These are phyloP conservation scores for Herpetomonas tarakana DNA, from an alignment of 208 protist genomes.

Conservation along the genomic window DNA sequence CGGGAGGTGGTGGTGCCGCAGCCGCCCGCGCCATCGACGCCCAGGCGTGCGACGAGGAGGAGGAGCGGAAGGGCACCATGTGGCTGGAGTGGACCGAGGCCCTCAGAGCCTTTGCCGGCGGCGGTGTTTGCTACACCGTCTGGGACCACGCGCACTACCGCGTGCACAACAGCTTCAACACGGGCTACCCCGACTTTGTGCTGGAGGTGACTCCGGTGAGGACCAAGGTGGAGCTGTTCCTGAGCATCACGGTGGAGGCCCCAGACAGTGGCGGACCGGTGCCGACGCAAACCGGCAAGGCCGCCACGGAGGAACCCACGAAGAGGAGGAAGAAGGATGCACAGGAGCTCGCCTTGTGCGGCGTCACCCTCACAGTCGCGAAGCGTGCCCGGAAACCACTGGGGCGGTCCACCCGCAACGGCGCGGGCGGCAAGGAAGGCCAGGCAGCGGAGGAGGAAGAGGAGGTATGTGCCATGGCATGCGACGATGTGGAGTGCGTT, in stretches of 20 bases:
- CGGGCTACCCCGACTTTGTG: slow-evolving; percentile 26
- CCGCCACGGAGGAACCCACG: too few relatives aligned
- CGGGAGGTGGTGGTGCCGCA: too few relatives aligned
- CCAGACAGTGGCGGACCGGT: too few relatives aligned
- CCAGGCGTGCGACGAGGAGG: slow-evolving; percentile 2
- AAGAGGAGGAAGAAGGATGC: too few relatives aligned
- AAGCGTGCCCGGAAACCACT: too few relatives aligned
- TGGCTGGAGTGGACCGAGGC: slow-evolving; percentile 79
- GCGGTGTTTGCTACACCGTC: slow-evolving; percentile 61
- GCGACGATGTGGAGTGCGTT: slow-evolving; percentile 34
- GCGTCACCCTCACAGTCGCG: too few relatives aligned
- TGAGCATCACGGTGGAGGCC: slow-evolving; percentile 37
- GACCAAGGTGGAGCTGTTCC: slow-evolving; percentile 26
- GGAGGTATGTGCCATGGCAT: slow-evolving; percentile 21
- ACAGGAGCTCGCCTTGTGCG: too few relatives aligned
- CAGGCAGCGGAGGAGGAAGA: slow-evolving; percentile 15
- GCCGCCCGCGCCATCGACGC: too few relatives aligned
- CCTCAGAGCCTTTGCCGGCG: slow-evolving; percentile 59
- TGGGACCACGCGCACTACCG: slow-evolving; percentile 44
- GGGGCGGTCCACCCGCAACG: too few relatives aligned
- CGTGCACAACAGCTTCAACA: slow-evolving; percentile 27
- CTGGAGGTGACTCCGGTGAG: slow-evolving; percentile 37
- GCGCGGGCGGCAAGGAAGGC: slow-evolving; percentile 15
- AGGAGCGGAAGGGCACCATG: slow-evolving; percentile 40
- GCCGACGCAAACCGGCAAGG: too few relatives aligned